Base-by-base conservation (phyloP, 805 yeast genomes). In the Ogataea glucozyma region DNA sequence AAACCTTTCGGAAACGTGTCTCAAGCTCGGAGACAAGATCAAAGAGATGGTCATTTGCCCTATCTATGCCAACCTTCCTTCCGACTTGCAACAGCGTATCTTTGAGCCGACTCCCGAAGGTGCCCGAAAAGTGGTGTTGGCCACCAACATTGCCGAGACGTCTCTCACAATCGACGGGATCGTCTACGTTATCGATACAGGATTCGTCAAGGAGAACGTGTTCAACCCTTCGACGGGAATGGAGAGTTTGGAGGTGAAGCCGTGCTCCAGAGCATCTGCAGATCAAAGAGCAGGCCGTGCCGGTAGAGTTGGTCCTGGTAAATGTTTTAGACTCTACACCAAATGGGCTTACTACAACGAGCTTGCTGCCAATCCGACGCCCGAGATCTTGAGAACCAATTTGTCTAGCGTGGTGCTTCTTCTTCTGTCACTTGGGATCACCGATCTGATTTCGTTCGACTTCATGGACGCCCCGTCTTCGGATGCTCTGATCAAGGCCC, bases 271-370 rank as follows among this genome's bases (percentile, higher is more conserved):
- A 57, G 99, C 99, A 0, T 89, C 96, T 31, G 97, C 97, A 0
- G 90, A 88, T 56, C 99, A 93, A 66, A 73, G 99, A 57, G 90
- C 97, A 1, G 99, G 99, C 60, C 80, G 99, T 70, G 99, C 98
- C 5, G 99, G 99, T 31, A 83, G 99, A 70, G 89, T 95, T 6
- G 90, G 96, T 1, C 97, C 98, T 0, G 99, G 99, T 13, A 87
- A 88, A 60, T 93, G 98, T 65, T 93, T 85, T 57, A 64, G 99
- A 27, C 67, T 93, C 17, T 93, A 81, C 60, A 91, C 99, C 0
- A 87, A 88, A 59, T 75, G 85, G 76, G 81, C 93, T 0, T 93
- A 78, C 54, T 71, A 78, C 48, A 75, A 84, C 52, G 98, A 91
- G 53, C 69, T 93, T 60, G 83, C 84, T 9, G 70, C 77, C 2